Base-by-base conservation (phyloP, 306 rosid species). In the Canavalia gladiata region DNA sequence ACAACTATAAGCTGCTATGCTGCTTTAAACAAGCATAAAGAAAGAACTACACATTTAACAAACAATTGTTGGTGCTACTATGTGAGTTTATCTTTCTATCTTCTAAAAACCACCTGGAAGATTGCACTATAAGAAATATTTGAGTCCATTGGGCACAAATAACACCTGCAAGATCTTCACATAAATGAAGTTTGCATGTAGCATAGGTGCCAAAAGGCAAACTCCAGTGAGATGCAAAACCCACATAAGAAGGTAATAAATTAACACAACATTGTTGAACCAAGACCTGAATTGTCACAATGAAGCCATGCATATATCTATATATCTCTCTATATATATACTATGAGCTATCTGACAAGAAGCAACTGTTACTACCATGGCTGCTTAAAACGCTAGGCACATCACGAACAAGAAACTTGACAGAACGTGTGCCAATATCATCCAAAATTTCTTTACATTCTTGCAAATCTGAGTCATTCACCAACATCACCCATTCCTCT, bases 401-500 rank as follows among this genome's bases (percentile, higher is more conserved):
- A 68, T 93, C 97, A 1, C 97, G 88, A 12, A 96, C 97, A 5
- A 89, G 89, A 65, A 96, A 87, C 90, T 86, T 93, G 81, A 89
- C 91, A 37, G 71, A 76, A 60, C 64, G 88, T 6, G 90, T 80
- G 72, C 94, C 94, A 3, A 90, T 62, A 62, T 93, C 97, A 41
- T 88, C 88, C 90, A 92, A 75, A 72, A 93, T 85, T 69, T 92
- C 97, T 5, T 86, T 66, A 78, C 99, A 96, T 76, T 93, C 99
- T 71, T 84, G 96, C 86, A 93, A 75, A 84, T 96, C 99, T 3
- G 83, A 18, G 25, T 93, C 97, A 45, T 84, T 88, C 57, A 88
- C 92, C 77, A 96, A 46, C 99, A 90, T 86, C 59, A 96, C 98
- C 99, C 99, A 96, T 84, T 96, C 98, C 75, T 92, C 92, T 75